A percentile compares a stretch with the other conserved stretches of the same genome.
phyloP scores from a whole-genome alignment of 2,329 filamentous ascomycete species.

The Neurospora crassa region DNA sequence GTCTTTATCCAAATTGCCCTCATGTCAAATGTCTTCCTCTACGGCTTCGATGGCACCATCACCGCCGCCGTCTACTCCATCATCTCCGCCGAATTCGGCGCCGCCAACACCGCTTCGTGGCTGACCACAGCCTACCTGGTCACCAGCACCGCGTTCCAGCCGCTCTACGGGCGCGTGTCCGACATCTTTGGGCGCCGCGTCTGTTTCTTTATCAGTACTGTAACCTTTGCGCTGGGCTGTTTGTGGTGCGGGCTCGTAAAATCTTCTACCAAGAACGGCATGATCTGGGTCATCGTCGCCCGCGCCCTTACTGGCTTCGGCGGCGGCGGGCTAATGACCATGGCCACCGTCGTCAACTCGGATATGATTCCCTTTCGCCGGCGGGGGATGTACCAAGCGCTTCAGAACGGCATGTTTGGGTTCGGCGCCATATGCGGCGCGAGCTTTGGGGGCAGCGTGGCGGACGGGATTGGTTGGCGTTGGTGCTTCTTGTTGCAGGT shows the following conservation, averaged over 20 bases:
- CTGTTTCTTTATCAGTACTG: conserved; percentile 54
- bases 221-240: conserved; percentile 53
- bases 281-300: conserved; percentile 29
- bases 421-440: conserved; percentile 55
- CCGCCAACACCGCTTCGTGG: conserved; percentile 66
- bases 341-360: conserved; percentile 54
- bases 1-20: conserved; percentile 50
- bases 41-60: conserved; percentile 62
- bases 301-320: conserved; percentile 60
- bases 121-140: conserved; percentile 64
- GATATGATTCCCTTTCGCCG: conserved; percentile 51
- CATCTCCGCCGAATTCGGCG: conserved; percentile 64
- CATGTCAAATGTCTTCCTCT: conserved; percentile 55
- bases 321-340: conserved; percentile 59
- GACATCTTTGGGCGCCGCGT: conserved; percentile 57
- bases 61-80: conserved; percentile 66
- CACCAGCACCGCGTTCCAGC: conserved; percentile 63
- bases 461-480: conserved; percentile 57
- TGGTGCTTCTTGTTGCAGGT: conserved; percentile 58
- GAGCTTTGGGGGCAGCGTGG: conserved; percentile 54
- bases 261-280: neutral
- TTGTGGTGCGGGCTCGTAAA: conserved; percentile 44
- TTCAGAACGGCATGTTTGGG: conserved; percentile 52
- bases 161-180: conserved; percentile 60
- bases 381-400: conserved; percentile 49